A percentile compares a stretch with the other conserved stretches of the same genome.
These are phyloP conservation scores for Quercus bicolor DNA, from an alignment of 306 rosid genomes.

Conservation along the genomic window DNA sequence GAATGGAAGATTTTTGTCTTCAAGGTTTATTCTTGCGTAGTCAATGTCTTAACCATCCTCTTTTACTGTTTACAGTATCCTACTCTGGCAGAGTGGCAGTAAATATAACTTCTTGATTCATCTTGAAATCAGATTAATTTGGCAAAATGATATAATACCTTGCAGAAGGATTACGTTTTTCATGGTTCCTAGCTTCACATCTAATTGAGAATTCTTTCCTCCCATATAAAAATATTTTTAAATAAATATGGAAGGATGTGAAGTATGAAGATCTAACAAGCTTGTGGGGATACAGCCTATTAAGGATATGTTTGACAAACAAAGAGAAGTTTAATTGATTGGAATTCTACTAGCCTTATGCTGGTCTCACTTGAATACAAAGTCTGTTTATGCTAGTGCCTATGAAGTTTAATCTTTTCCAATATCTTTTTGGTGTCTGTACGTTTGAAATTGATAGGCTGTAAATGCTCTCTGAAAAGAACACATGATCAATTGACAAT, in stretches of 20 bases:
- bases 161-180: neutral
- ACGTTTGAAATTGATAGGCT: conserved; percentile 11
- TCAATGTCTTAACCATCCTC: conserved; percentile 5
- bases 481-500: neutral
- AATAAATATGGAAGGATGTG: neutral
- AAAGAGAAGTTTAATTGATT: neutral
- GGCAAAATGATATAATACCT: neutral
- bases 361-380: neutral
- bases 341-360: neutral
- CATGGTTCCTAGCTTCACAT: neutral
- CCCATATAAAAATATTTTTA: neutral
- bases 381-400: neutral
- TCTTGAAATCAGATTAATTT: neutral
- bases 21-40: neutral
- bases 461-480: conserved; percentile 16
- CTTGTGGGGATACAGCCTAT: neutral
- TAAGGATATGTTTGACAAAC: neutral
- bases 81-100: neutral
- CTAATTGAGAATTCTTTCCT: neutral
- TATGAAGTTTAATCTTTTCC: neutral
- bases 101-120: neutral
- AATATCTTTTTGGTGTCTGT: neutral
- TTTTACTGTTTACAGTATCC: neutral
- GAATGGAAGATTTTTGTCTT: conserved; percentile 15
- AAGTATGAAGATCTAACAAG: neutral